Evolutionary conservation across 805 yeast genomes (phyloP).

Genomic region (Kodamaea kaohsiungensis): DNA sequence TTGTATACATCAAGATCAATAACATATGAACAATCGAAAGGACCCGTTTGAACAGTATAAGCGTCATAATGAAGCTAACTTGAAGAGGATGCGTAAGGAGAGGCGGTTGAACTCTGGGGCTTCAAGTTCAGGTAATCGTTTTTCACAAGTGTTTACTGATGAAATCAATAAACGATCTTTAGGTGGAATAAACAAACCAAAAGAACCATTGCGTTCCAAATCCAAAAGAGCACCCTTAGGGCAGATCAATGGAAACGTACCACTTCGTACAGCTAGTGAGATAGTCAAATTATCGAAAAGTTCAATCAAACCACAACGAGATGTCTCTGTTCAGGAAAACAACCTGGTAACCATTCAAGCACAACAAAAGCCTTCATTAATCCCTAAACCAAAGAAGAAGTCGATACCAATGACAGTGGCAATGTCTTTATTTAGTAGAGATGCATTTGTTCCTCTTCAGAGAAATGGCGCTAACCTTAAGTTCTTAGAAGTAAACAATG

Average conservation of each 20-base stretch:
- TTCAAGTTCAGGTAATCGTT: background rate
- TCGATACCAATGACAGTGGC: slow-evolving; percentile 1
- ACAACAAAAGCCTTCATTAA: background rate
- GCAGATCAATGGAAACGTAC: background rate
- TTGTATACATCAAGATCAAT: no score
- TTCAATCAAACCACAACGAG: background rate
- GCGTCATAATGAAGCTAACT: slow-evolving; percentile 9
- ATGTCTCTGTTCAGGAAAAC: background rate
- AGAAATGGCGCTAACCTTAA: background rate
- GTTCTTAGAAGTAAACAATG: slow-evolving; percentile 5
- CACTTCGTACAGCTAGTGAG: background rate
- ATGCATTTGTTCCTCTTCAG: slow-evolving; percentile 1
- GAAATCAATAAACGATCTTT: background rate
- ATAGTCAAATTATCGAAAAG: background rate
- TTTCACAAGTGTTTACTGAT: background rate
- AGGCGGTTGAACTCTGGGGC: slow-evolving; percentile 7
- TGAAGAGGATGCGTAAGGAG: slow-evolving; percentile 12
- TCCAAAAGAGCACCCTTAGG: slow-evolving; percentile 4
- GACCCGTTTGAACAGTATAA: slow-evolving; percentile 13
- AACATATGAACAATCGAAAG: background rate
- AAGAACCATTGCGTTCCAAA: background rate
- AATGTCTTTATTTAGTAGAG: background rate
- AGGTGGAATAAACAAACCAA: background rate
- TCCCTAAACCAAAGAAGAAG: background rate
- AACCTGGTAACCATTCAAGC: background rate